phyloP scores from a whole-genome alignment of 495 filamentous ascomycete species.

The Penicillium goetzii region DNA sequence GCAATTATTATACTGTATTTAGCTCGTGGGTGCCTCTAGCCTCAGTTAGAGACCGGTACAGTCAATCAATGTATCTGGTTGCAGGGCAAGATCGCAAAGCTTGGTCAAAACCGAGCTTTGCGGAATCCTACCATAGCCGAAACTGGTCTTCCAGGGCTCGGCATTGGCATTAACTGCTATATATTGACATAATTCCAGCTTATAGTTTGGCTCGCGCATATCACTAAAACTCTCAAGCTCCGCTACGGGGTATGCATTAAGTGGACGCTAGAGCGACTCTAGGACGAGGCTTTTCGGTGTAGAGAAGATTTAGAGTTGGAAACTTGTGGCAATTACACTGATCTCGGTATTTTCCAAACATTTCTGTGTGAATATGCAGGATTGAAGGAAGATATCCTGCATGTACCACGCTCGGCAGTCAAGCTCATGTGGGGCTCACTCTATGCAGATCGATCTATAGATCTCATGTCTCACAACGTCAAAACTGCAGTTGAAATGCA shows the following conservation, averaged over 20 bases:
- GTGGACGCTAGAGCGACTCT: neutral
- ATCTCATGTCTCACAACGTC: conserved; percentile 3
- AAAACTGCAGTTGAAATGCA: neutral
- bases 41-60: neutral
- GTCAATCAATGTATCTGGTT: neutral
- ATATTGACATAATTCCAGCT: neutral
- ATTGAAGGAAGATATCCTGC: neutral
- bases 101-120: neutral
- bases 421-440: conserved; percentile 16
- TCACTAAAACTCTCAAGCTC: neutral
- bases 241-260: neutral
- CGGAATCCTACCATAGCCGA: neutral
- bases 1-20: neutral
- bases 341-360: neutral
- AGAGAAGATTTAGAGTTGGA: no score
- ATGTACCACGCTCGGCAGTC: neutral
- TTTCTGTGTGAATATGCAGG: neutral
- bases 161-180: neutral
- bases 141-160: neutral
- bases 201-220: neutral
- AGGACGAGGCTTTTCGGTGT: neutral
- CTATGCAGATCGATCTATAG: conserved; percentile 10
- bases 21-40: neutral
- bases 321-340: neutral
- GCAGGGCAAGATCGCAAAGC: neutral